A percentile compares a stretch with the other conserved stretches of the same genome.
phyloP scores from a whole-genome alignment of 2,329 filamentous ascomycete species.

The Pseudogymnoascus sp. region DNA sequence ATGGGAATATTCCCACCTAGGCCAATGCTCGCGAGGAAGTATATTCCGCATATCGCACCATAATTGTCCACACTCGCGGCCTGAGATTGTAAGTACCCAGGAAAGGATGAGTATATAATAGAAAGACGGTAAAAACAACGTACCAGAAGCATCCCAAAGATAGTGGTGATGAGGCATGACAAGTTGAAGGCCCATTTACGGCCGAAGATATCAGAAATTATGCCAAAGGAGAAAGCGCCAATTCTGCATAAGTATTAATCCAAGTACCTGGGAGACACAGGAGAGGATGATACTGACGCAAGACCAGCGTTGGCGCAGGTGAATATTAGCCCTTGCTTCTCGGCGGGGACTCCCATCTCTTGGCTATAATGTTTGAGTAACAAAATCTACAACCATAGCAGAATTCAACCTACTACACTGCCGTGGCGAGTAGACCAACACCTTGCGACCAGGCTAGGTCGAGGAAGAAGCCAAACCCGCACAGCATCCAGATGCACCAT shows the following conservation, averaged over 20 bases:
- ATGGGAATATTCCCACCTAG: conserved; percentile 25
- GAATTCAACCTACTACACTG: conserved; percentile 13
- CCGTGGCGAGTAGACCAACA: conserved; percentile 19
- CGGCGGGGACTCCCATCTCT: conserved; percentile 7
- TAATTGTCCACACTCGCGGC: conserved; percentile 15
- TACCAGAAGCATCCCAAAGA: conserved; percentile 19
- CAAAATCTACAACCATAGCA: not conserved
- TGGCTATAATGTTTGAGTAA: not conserved
- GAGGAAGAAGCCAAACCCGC: conserved; percentile 23
- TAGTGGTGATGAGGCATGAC: conserved; percentile 16
- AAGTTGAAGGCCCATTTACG: conserved; percentile 22
- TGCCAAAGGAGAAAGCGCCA: not conserved
- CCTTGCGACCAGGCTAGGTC: conserved; percentile 23
- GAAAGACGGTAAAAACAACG: not conserved
- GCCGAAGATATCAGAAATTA: conserved; percentile 11
- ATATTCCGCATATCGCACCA: conserved; percentile 15
- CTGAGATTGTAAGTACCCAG: not conserved
- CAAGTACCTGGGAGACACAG: not conserved
- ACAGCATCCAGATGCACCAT: conserved; percentile 22
- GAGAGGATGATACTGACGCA: not conserved
- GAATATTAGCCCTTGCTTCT: conserved; percentile 13
- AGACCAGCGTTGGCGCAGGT: conserved; percentile 17
- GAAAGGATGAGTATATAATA: not conserved
- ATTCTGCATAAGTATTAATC: not conserved
- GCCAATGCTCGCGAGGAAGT: conserved; percentile 19